phyloP scores from a whole-genome alignment of 768 basidiomycete species.

The Amanita brunnescens region DNA sequence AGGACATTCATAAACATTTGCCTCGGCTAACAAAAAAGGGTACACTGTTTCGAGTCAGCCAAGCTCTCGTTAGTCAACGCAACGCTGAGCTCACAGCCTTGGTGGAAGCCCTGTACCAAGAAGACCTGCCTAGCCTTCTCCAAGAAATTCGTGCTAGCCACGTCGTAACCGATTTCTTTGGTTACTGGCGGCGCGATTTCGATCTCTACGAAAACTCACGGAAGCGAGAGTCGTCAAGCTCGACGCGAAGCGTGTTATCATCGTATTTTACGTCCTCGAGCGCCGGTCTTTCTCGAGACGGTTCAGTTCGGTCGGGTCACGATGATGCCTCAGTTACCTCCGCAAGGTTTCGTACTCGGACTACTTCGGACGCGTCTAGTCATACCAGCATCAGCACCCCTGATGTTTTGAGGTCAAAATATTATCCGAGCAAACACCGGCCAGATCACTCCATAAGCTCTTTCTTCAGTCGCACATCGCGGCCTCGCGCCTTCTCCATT shows the following conservation, averaged over 20 bases:
- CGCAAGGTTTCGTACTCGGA: conserved; percentile 14
- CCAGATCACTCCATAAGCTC: conserved; percentile 12
- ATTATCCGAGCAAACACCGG: conserved; percentile 11
- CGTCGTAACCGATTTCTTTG: conserved; percentile 69
- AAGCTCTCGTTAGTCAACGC: conserved; percentile 56
- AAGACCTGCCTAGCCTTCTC: conserved; percentile 57
- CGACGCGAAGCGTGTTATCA: conserved; percentile 49
- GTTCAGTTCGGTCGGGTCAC: background rate
- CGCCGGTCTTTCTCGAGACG: conserved; percentile 9
- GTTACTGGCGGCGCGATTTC: conserved; percentile 64
- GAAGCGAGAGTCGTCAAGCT: conserved; percentile 26
- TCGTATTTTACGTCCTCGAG: conserved; percentile 47
- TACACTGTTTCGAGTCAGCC: conserved; percentile 63
- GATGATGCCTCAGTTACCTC: conserved; percentile 10
- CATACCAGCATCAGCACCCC: background rate
- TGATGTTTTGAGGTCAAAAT: background rate
- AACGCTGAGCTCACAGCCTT: conserved; percentile 50
- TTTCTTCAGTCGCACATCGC: conserved; percentile 11
- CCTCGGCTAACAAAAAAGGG: conserved; percentile 66
- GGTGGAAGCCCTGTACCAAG: conserved; percentile 48
- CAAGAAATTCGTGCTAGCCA: conserved; percentile 52
- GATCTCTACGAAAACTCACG: conserved; percentile 41
- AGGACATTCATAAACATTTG: conserved; percentile 55
- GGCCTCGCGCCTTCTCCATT: conserved; percentile 29
- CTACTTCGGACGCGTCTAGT: background rate